Percentiles rank a stretch among this genome's conserved stretches.
phyloP scores from a whole-genome alignment of 2,329 filamentous ascomycete genomes.

The Corinectria fuckeliana region DNA sequence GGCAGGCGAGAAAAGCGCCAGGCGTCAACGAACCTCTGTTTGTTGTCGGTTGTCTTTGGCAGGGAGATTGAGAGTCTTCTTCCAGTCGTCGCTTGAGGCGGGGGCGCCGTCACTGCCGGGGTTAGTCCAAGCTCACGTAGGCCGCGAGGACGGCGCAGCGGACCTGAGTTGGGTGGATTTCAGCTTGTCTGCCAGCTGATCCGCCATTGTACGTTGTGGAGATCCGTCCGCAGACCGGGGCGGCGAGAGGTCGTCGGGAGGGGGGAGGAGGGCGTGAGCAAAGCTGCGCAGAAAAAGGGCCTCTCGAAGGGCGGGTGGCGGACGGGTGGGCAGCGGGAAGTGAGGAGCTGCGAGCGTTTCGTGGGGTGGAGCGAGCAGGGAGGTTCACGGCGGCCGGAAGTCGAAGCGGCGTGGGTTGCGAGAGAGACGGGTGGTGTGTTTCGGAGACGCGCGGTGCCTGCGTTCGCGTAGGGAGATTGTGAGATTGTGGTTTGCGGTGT shows the following conservation, averaged over 20 bases:
- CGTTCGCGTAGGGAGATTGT: constrained; percentile 3
- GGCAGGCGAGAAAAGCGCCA: not conserved
- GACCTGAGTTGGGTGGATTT: constrained; percentile 51
- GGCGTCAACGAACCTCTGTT: constrained; percentile 67
- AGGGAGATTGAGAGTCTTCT: constrained; percentile 74
- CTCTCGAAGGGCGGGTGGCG: constrained; percentile 20
- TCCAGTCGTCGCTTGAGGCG: constrained; percentile 69
- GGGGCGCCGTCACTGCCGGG: constrained; percentile 55
- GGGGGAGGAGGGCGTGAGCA: constrained; percentile 29
- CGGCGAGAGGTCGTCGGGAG: constrained; percentile 26
- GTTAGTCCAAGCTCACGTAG: constrained; percentile 43
- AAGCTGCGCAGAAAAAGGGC: constrained; percentile 28
- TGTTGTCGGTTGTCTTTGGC: constrained; percentile 78
- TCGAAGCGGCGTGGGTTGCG: not conserved
- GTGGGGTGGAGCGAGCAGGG: constrained; percentile 10
- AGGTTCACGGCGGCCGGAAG: constrained; percentile 8
- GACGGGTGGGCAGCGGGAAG: constrained; percentile 31
- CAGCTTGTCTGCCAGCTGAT: constrained; percentile 54
- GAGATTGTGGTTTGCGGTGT: constrained; percentile 25
- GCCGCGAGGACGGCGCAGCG: constrained; percentile 34
- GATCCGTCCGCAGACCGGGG: constrained; percentile 37
- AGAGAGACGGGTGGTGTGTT: constrained; percentile 9
- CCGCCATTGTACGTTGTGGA: constrained; percentile 49
- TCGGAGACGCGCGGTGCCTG: constrained; percentile 21
- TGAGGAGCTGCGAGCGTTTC: constrained; percentile 14